Percentiles rank a stretch among this genome's conserved stretches.
Conservation (phyloP, 768 basidiomycete genomes). For the Agaricus sinodeliciosus region DNA sequence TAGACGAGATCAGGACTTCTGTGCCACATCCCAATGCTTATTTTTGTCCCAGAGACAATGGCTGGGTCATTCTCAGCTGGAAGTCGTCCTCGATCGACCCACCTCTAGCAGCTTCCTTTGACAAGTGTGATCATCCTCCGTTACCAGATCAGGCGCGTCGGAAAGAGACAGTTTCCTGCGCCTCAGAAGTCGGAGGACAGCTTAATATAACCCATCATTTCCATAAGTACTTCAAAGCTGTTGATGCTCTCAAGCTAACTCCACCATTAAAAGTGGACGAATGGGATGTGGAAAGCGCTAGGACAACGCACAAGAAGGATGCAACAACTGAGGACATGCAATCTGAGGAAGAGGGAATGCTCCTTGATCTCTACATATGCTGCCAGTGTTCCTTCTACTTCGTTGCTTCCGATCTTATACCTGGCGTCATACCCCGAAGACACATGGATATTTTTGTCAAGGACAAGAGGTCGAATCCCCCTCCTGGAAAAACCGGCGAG, state of each 20-base stretch:
- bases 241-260: slow-evolving; percentile 62
- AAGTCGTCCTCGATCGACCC: slow-evolving; percentile 56
- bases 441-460: slow-evolving; percentile 55
- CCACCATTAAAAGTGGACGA: slow-evolving; percentile 52
- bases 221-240: slow-evolving; percentile 64
- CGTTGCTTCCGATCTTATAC: slow-evolving; percentile 61
- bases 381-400: slow-evolving; percentile 79
- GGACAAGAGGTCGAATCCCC: slow-evolving; percentile 57
- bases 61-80: slow-evolving; percentile 75
- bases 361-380: slow-evolving; percentile 76
- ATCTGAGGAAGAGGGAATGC: slow-evolving; percentile 38
- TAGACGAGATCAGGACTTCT: slow-evolving; percentile 58
- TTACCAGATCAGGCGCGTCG: slow-evolving; percentile 54
- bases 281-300: slow-evolving; percentile 50
- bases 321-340: slow-evolving; percentile 27
- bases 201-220: slow-evolving; percentile 75
- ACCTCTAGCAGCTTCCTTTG: slow-evolving; percentile 52
- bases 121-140: slow-evolving; percentile 26
- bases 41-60: slow-evolving; percentile 77
- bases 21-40: slow-evolving; percentile 80
- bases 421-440: slow-evolving; percentile 64
- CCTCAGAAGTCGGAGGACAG: slow-evolving; percentile 39
- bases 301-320: slow-evolving; percentile 44
- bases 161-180: slow-evolving; percentile 42
- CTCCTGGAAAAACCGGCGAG: slow-evolving; percentile 45